phyloP scores from a whole-genome alignment of 805 yeast genomes.

The Pichia heedii region DNA sequence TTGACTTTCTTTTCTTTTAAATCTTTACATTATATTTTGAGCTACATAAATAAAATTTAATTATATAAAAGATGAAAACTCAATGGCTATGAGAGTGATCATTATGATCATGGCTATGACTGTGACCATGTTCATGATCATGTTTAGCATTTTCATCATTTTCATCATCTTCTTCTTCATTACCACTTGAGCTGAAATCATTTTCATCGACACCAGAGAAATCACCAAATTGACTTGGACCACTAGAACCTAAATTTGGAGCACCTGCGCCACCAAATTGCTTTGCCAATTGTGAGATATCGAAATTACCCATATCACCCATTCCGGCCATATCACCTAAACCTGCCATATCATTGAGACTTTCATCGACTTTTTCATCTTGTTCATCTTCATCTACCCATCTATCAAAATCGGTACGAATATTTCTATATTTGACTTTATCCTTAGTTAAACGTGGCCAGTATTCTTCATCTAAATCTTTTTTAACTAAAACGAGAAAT shows the following conservation, averaged over 20 bases:
- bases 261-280: constrained; percentile 43
- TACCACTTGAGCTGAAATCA: constrained; percentile 24
- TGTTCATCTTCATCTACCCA: constrained; percentile 99
- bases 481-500: constrained; percentile 61
- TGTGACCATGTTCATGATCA: neutral
- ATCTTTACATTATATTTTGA: too few species aligned
- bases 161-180: constrained; percentile 19
- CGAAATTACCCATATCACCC: constrained; percentile 12
- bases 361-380: constrained; percentile 50
- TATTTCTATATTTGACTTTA: constrained; percentile 65
- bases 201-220: constrained; percentile 13
- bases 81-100: neutral
- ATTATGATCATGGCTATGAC: neutral
- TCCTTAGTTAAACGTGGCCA: constrained; percentile 96
- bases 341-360: constrained; percentile 9
- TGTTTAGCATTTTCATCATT: constrained; percentile 7
- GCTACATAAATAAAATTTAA: neutral
- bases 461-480: constrained; percentile 57
- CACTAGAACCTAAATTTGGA: constrained; percentile 33
- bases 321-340: constrained; percentile 7
- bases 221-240: constrained; percentile 14
- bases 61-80: neutral
- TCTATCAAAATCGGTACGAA: constrained; percentile 91
- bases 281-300: constrained; percentile 21
- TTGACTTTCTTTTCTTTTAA: too few species aligned